Evolutionary conservation across 352 stramenopile species (phyloP), one percentile per base, ranked within the genome.

Genomic region (Pythium brassicae): DNA sequence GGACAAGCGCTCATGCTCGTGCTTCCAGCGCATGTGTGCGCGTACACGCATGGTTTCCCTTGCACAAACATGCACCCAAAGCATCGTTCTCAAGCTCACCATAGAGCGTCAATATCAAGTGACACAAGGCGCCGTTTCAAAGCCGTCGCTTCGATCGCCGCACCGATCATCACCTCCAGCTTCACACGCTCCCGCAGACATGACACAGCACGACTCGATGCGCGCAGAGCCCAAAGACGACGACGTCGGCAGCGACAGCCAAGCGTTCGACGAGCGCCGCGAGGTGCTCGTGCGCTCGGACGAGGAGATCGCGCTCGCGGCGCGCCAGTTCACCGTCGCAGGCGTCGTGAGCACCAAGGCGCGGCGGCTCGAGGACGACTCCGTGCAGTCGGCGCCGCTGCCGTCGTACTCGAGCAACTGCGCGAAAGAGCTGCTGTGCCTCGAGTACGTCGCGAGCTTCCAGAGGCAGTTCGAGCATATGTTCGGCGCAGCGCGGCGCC

Each of bases 371-470:
- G 69, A 89, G 50, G 80, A 93, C 42, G 72, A 87, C 35, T 62
- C 68, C 0, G 62, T 74, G 20, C 57, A 74, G 15, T n/a, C 59
- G 1, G 55, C 63, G 3, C 59, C 62, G 2, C 40, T 65, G 20
- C 49, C 61, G 19, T 74, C 77, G 32, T 88, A 85, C 57, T 55
- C 53, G 27, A 68, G 53, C 58, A 97, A 96, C 57, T 83, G 61
- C 48, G 76, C 77, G 15, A 98, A 98, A 54, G 92, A 98, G 56
- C 74, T 95, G 58, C 78, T 98, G 19, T 97, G 87, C 65, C 76
- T 98, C 37, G 87, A 98, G 74, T 98, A 98, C 67, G 86, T 98
- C 37, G 71, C 86, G 0, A 80, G 91, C 23, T 98, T 98, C 69
- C 74, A 86, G 66, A 60, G 71, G 15, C 89, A 98, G 58, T 98